These are phyloP conservation scores for Diplosphaera chodatii DNA, from an alignment of 139 green algal genomes.

Conservation along the genomic window DNA sequence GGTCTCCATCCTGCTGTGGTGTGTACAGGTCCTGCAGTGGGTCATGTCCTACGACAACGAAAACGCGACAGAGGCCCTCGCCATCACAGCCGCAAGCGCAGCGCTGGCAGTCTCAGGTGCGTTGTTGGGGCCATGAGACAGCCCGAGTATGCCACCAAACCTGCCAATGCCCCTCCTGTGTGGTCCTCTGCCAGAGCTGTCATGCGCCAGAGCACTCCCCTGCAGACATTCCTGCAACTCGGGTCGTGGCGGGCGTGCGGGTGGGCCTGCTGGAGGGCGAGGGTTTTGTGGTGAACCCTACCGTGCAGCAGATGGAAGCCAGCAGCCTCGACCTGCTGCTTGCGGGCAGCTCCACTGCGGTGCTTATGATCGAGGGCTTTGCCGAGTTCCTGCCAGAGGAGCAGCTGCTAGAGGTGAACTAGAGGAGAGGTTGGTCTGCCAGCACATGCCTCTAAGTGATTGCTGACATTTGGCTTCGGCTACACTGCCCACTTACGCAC, in stretches of 20 bases:
- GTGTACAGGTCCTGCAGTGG: conserved; percentile 54
- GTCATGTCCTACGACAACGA: conserved; percentile 85
- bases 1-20: not conserved
- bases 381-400: conserved; percentile 90
- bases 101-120: conserved; percentile 73
- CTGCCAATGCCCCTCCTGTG: too few relatives aligned
- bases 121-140: too few relatives aligned
- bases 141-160: too few relatives aligned
- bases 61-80: conserved; percentile 79
- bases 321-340: conserved; percentile 81
- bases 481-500: too few relatives aligned
- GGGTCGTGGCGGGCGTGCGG: conserved; percentile 80
- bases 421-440: too few relatives aligned
- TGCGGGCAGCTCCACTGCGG: conserved; percentile 80
- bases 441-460: not conserved
- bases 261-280: conserved; percentile 62
- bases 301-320: conserved; percentile 48
- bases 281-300: conserved; percentile 82
- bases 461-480: conserved; percentile 2
- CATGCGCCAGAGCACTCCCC: too few relatives aligned
- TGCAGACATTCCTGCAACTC: conserved; percentile 73
- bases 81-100: conserved; percentile 85
- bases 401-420: conserved; percentile 72
- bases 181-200: too few relatives aligned
- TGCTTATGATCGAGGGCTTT: conserved; percentile 98